Conservation (phyloP, 78 protist genomes). For the Polysphondylium violaceum region DNA sequence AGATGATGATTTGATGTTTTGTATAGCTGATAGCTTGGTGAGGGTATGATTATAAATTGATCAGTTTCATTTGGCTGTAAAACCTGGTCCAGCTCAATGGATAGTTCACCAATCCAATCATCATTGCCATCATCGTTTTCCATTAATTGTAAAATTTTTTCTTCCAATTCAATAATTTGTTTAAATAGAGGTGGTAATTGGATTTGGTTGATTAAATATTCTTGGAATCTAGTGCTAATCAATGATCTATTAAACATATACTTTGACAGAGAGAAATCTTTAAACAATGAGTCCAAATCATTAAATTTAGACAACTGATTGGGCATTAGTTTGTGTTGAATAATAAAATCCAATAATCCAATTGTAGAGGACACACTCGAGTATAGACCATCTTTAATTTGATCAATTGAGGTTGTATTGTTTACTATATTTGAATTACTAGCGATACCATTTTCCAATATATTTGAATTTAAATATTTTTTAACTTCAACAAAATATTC, state of each 20-base stretch:
- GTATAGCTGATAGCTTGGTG: neutral
- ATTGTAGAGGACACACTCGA: constrained; percentile 23
- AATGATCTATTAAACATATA: neutral
- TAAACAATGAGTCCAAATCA: neutral
- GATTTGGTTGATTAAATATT: neutral
- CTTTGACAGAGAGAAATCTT: constrained; percentile 14
- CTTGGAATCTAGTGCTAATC: constrained; percentile 4
- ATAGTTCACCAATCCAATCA: constrained; percentile 33
- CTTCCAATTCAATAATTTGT: constrained; percentile 31
- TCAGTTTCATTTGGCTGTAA: neutral
- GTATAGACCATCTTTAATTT: constrained; percentile 25
- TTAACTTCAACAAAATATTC: constrained; percentile 47
- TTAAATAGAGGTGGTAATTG: constrained; percentile 15
- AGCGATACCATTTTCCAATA: constrained; percentile 35
- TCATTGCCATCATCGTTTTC: neutral
- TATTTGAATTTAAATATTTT: neutral
- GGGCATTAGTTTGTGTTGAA: neutral
- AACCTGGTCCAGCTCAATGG: constrained; percentile 15
- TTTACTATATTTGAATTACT: neutral
- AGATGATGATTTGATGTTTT: neutral
- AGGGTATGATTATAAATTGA: constrained; percentile 12
- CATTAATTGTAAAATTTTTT: neutral
- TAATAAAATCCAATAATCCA: constrained; percentile 15
- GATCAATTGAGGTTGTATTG: neutral
- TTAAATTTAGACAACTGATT: neutral